These are phyloP conservation scores for Alternaria brassicae DNA, from an alignment of 2,329 filamentous ascomycete genomes.

Conservation along the genomic window DNA sequence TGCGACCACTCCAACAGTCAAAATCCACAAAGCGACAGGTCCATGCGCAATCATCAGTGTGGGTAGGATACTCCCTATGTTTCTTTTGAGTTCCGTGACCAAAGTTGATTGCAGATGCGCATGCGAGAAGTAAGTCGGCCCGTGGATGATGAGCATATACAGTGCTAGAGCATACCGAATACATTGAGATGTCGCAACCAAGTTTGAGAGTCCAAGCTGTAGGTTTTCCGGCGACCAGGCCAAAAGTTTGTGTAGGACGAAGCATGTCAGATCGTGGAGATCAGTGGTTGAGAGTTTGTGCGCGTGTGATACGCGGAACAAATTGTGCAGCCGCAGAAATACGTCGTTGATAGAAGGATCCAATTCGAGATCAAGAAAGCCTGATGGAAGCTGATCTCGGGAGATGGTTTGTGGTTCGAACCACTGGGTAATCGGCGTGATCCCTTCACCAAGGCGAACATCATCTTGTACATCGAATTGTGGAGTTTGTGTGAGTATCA, in stretches of 20 bases:
- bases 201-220: conserved; percentile 12
- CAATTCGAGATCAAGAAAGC: conserved; percentile 36
- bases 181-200: conserved; percentile 20
- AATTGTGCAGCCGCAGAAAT: conserved; percentile 54
- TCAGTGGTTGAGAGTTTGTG: conserved; percentile 50
- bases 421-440: conserved; percentile 60
- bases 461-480: conserved; percentile 64
- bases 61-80: conserved; percentile 10
- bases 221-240: conserved; percentile 16
- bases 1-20: conserved; percentile 5
- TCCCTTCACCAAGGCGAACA: conserved; percentile 57
- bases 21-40: conserved; percentile 3
- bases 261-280: conserved; percentile 64
- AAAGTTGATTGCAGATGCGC: conserved; percentile 30
- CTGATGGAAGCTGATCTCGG: conserved; percentile 10
- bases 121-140: conserved; percentile 65
- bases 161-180: conserved; percentile 59
- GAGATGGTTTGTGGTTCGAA: conserved; percentile 36
- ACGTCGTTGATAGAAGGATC: conserved; percentile 49
- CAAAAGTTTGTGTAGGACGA: conserved; percentile 61
- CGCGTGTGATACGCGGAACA: conserved; percentile 51
- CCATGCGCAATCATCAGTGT: background rate
- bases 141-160: conserved; percentile 63
- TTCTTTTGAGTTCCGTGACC: conserved; percentile 15
- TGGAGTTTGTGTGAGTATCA: conserved; percentile 61